Base-by-base conservation (phyloP, 2,329 filamentous ascomycete species). In the Fusarium buharicum region DNA sequence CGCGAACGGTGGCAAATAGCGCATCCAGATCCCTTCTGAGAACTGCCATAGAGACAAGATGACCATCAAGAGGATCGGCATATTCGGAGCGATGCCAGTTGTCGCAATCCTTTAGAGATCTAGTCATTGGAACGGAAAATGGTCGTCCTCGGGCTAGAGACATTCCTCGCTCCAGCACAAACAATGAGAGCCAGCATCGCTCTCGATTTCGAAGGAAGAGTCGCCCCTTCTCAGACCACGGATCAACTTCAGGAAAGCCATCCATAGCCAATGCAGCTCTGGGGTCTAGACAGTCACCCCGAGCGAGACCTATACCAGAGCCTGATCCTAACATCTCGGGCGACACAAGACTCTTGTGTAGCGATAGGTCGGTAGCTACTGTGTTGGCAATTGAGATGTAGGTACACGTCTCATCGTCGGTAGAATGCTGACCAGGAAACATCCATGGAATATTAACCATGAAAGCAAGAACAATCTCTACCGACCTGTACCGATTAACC, bases 371-470 rank as follows among this genome's bases (percentile, higher is more conserved):
- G 30, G 91, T 77, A 0, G 89, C 88, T 58, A 91, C 86, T 1
- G 86, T 88, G 10, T 89, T 78, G 2, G 89, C 89, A 76, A 89
- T 87, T 2, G 88, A 85, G 50, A 92, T 85, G 64, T 90, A 91
- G 37, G 85, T 83, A 55, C 88, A 90, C 0, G 89, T 90, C 67
- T 91, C 89, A 58, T 92, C 89, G 62, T 91, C 89, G 10, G 87
- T 87, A 72, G 86, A 88, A 67, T 89, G 86, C 55, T 84, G 77
- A 3, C 87, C 86, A 2, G 87, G 86, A 27, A 85, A 85, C 83
- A 91, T 90, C 89, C 89, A 92, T 0, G 89, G 89, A 7, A 92
- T 84, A 59, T 91, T 91, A 28, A 90, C 83, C 85, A 92, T 89
- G 69, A 91, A 91, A 0, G 87, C 89, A 1, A 92, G 77, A 0